These are phyloP conservation scores for Phytopythium mirpurense DNA, from an alignment of 352 stramenopile genomes.

Conservation along the genomic window DNA sequence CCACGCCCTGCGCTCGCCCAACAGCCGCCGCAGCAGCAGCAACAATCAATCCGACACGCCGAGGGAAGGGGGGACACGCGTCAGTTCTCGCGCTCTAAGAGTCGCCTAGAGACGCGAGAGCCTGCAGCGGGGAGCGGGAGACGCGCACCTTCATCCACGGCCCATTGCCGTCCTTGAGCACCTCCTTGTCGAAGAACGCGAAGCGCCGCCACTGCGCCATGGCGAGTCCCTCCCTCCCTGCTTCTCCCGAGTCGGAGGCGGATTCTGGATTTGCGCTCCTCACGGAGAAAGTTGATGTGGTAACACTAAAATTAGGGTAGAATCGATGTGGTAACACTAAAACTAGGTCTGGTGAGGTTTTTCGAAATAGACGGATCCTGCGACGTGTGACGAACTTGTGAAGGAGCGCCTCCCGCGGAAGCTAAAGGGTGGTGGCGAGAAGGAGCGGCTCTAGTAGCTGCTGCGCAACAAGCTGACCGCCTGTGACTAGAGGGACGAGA, in stretches of 20 bases:
- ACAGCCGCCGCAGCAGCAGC: no score
- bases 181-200: constrained; percentile 87
- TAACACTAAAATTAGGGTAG: no score
- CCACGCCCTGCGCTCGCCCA: constrained; percentile 48
- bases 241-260: no score
- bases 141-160: constrained; percentile 76
- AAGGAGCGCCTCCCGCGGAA: constrained; percentile 82
- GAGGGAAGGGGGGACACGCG: not conserved
- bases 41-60: not conserved
- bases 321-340: no score
- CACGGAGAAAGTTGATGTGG: no score
- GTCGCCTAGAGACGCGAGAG: not conserved
- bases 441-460: constrained; percentile 88
- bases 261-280: no score
- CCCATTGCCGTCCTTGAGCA: constrained; percentile 76
- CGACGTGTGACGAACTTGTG: constrained; percentile 67
- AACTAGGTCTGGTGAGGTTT: no score
- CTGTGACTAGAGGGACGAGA: constrained; percentile 90
- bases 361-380: no score
- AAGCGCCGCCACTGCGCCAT: constrained; percentile 89
- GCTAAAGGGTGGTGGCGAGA: constrained; percentile 86
- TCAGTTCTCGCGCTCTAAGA: not conserved
- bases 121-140: not conserved
- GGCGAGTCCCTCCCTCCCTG: not conserved
- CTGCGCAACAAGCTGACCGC: constrained; percentile 84